Evolutionary conservation across 306 rosid species (phyloP).

Genomic region (Acacia crassicarpa): DNA sequence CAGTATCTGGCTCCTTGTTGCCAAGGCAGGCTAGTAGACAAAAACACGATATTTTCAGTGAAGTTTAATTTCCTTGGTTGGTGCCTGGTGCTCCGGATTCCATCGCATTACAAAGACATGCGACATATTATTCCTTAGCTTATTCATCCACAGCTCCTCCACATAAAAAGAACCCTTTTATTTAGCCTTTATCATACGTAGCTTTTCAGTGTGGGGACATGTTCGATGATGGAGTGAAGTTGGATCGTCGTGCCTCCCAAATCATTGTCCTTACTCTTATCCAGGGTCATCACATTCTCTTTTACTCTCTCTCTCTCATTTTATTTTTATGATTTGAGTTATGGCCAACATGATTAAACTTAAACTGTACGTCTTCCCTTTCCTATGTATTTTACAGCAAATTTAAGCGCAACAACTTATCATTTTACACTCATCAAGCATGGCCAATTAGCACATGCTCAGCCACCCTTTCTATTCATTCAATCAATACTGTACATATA

Average conservation of each 20-base stretch:
- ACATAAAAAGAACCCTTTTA: conserved; percentile 20
- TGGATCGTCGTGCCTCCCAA: conserved; percentile 28
- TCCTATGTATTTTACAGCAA: conserved; percentile 11
- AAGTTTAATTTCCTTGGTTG: not conserved
- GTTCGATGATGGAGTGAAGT: conserved; percentile 25
- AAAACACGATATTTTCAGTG: not conserved
- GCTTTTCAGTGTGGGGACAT: conserved; percentile 25
- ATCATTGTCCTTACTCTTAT: conserved; percentile 30
- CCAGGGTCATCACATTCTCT: not conserved
- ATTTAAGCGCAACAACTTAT: not conserved
- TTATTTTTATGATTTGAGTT: not conserved
- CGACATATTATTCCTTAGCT: not conserved
- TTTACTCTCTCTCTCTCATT: not conserved
- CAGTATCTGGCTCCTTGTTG: not conserved
- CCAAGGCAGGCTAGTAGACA: not conserved
- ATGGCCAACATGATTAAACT: conserved; percentile 1
- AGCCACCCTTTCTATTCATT: not conserved
- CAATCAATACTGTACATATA: not conserved
- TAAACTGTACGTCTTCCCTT: conserved; percentile 17
- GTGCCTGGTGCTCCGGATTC: conserved; percentile 18
- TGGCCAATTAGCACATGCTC: conserved; percentile 18
- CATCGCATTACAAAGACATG: not conserved
- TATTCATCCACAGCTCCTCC: not conserved
- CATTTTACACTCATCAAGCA: conserved; percentile 10
- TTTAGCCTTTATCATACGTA: not conserved